Evolutionary conservation across 2,329 filamentous ascomycete genomes (phyloP), one percentile per base, ranked within the genome.

Genomic region (Fusarium annulatum): DNA sequence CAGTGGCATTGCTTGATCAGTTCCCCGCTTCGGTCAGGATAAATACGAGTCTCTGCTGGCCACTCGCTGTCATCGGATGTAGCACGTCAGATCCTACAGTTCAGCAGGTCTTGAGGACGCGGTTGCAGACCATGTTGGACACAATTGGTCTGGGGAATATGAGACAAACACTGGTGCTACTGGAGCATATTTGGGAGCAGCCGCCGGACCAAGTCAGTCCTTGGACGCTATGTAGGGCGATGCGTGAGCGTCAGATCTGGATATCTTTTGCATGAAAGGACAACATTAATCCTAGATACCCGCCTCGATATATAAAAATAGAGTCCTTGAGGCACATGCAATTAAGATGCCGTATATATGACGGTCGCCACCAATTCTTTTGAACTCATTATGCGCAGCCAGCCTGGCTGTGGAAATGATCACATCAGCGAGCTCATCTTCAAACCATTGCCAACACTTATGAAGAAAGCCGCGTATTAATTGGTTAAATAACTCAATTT

Each of bases 201-300:
- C 79, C 82, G 0, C 52, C 61, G 0, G 77, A 78, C 2, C 64
- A 79, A 9, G 75, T 79, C 0, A 81, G 82, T 8, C 85, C 85
- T 3, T 87, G 85, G 85, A 82, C 79, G 51, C 78, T 87, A 30
- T 85, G 81, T 55, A 80, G 79, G 16, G 81, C 82, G n/a, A 86
- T 87, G 84, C 81, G 84, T 39, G 79, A 85, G 33, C 80, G 83
- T 42, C 82, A 85, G 64, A 85, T 86, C 38, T 85, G 83, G 84
- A 86, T 86, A 45, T 86, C 85, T 6, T 86, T 86, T 78, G 85
- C 85, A 26, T 86, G 74, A 79, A 43, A 57, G 23, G 48, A 71
- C 53, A 61, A 26, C 45, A 39, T 41, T 33, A 51, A 57, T 46
- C 23, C 19, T 58, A 52, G 66, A 71, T 71, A 67, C 61, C 61